Conservation (phyloP, 1,139 yeast species). For the Geotrichum candidum region DNA sequence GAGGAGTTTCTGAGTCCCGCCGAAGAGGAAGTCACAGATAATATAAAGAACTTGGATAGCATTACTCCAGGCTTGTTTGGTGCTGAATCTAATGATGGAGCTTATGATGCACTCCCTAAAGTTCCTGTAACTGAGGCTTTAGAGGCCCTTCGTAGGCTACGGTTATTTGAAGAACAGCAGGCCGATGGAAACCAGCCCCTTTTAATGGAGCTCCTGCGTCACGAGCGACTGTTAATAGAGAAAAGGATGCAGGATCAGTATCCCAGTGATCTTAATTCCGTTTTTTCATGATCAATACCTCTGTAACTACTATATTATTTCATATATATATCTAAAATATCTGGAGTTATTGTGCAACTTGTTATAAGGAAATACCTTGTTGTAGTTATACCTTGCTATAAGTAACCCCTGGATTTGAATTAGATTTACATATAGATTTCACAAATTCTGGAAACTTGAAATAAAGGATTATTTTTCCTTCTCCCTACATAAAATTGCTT, state of each 20-base stretch:
- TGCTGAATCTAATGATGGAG: slow-evolving; percentile 9
- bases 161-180: slow-evolving; percentile 9
- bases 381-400: too few species aligned
- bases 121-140: slow-evolving; percentile 4
- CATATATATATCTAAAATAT: too few species aligned
- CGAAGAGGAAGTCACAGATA: slow-evolving; percentile 7
- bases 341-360: too few species aligned
- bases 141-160: slow-evolving; percentile 3
- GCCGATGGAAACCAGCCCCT: background rate
- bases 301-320: too few species aligned
- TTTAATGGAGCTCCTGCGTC: background rate
- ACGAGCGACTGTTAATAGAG: background rate
- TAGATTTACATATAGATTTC: too few species aligned
- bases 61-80: slow-evolving; percentile 1
- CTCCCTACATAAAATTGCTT: too few species aligned
- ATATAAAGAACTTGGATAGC: slow-evolving; percentile 3
- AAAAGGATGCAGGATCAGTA: background rate
- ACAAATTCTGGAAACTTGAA: too few species aligned
- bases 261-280: background rate
- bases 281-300: too few species aligned
- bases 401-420: too few species aligned
- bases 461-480: too few species aligned
- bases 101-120: slow-evolving; percentile 1
- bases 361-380: too few species aligned
- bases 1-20: slow-evolving; percentile 3